phyloP scores from a whole-genome alignment of 2,329 filamentous ascomycete species.

The Harringtonia lauricola region DNA sequence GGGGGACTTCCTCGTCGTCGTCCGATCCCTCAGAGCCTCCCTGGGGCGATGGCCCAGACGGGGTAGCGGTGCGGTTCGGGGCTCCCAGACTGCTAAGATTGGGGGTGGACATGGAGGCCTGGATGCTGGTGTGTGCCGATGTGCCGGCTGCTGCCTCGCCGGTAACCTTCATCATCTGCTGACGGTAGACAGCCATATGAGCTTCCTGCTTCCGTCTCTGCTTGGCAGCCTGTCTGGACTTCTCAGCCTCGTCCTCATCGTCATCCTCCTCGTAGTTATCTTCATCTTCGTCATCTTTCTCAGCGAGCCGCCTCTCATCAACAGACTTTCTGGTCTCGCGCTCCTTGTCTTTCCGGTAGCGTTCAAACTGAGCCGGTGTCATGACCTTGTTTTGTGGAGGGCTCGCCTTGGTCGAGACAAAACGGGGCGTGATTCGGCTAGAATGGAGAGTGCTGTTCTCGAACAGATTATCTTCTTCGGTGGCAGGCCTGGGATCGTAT shows the following conservation, averaged over 20 bases:
- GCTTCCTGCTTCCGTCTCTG: constrained; percentile 83
- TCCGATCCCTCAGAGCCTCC: constrained; percentile 45
- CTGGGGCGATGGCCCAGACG: constrained; percentile 21
- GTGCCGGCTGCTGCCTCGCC: constrained; percentile 50
- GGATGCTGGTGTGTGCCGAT: constrained; percentile 40
- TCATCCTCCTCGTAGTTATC: constrained; percentile 58
- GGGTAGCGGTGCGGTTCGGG: not conserved
- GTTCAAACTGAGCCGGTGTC: constrained; percentile 81
- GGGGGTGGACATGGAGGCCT: constrained; percentile 50
- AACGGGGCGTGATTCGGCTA: constrained; percentile 24
- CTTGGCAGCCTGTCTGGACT: constrained; percentile 58
- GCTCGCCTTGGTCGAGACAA: constrained; percentile 21
- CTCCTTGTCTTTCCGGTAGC: constrained; percentile 64
- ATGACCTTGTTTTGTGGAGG: constrained; percentile 63
- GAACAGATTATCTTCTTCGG: constrained; percentile 46
- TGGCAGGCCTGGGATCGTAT: constrained; percentile 23
- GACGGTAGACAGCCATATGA: constrained; percentile 78
- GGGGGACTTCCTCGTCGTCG: constrained; percentile 78
- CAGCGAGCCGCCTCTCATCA: constrained; percentile 32
- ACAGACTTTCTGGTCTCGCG: constrained; percentile 32
- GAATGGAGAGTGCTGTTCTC: constrained; percentile 32
- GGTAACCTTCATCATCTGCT: constrained; percentile 95
- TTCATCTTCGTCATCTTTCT: constrained; percentile 47
- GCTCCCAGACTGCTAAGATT: constrained; percentile 34
- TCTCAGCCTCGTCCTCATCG: constrained; percentile 71